Base-by-base conservation (phyloP, 129 eudicot species). In the Ambrosia artemisiifolia region DNA sequence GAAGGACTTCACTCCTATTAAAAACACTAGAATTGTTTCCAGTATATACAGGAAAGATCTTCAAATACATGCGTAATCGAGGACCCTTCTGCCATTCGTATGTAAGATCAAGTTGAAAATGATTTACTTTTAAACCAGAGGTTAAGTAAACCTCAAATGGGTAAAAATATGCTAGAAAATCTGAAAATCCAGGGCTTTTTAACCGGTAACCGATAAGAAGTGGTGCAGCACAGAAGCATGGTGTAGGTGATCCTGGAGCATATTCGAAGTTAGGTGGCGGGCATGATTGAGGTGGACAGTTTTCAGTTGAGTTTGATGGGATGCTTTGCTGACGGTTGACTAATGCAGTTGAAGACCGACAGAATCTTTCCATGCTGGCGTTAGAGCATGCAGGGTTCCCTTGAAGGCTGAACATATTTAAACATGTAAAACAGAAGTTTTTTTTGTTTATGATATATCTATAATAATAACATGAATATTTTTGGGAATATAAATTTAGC, bases 331-430 rank as follows among this genome's bases (percentile, higher is more conserved):
- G 40, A 73, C 54, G 75, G 69, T 64, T 78, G 49, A 67, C 81
- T 47, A 75, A 70, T 65, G 72, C 59, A 7, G 67, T 63, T 35
- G 65, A 69, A 53, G 89, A 65, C 55, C 63, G 77, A 69, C 96
- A 88, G 57, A 81, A 85, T 46, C 47, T 16, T 19, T 36, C 13
- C 75, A 88, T 51, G 78, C 63, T 83, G 63, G 43, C 67, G 32
- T 80, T 86, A 65, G 72, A 28, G 86, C 97, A 92, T 69, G 85
- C 38, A 7, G 97, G 96, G 73, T 92, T 92, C 51, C 96, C 96
- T 77, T 79, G 76, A 85, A 92, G 95, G 77, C 98, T 88, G 84
- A 75, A 78, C 34, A 51, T 67, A 35, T 53, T 68, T 69, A 32
- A 28, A 20, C 4, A 11, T 10, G 32, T 17, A 63, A 70, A 19